Percentiles rank a stretch among this genome's conserved stretches.
phyloP scores from a whole-genome alignment of 1,284 basidiomycete species.

The Takashimella koratensis region DNA sequence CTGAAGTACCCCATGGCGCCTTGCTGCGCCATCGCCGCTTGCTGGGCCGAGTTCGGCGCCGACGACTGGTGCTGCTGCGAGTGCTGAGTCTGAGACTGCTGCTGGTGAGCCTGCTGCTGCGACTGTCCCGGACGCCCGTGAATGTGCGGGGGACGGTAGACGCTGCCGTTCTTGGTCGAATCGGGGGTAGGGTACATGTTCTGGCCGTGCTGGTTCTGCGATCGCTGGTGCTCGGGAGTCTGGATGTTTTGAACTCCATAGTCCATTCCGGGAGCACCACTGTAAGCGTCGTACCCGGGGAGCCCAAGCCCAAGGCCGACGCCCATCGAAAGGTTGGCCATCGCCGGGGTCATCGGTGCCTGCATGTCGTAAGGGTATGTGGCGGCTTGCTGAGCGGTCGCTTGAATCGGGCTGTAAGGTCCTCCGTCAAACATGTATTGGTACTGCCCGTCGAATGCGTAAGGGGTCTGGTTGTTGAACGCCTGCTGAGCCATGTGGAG shows the following conservation, averaged over 20 bases:
- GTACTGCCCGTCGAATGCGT: background rate
- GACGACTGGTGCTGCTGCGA: background rate
- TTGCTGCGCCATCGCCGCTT: background rate
- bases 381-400: background rate
- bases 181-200: background rate
- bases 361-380: background rate
- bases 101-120: constrained; percentile 12
- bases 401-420: background rate
- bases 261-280: background rate
- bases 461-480: background rate
- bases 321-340: background rate
- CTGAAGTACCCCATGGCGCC: background rate
- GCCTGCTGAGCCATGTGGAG: background rate
- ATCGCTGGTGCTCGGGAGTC: background rate
- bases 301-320: background rate
- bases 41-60: background rate
- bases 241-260: background rate
- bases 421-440: background rate
- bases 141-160: background rate
- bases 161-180: background rate
- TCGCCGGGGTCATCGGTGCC: background rate
- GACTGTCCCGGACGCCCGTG: constrained; percentile 2
- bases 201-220: constrained; percentile 5
- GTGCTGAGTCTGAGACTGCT: constrained; percentile 9
- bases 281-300: background rate